Evolutionary conservation across 139 green algal genomes (phyloP).

Genomic region (Microglena sp.): DNA sequence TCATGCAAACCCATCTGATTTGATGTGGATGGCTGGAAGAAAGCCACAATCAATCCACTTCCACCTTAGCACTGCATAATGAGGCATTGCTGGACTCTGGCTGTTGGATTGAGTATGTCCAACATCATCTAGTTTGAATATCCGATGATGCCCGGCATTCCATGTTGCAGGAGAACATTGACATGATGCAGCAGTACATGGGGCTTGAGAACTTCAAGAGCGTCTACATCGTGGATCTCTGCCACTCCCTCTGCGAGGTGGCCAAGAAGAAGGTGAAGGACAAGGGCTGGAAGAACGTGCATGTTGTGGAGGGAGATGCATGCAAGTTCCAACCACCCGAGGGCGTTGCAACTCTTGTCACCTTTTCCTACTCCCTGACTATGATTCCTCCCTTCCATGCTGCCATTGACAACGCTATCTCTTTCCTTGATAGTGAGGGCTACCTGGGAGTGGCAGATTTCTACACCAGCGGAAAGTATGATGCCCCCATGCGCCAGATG

Average conservation of each 20-base stretch:
- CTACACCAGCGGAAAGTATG: constrained; percentile 82
- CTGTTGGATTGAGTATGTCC: too few species aligned
- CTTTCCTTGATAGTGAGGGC: constrained; percentile 69
- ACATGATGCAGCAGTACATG: constrained; percentile 89
- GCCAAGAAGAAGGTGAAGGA: constrained; percentile 64
- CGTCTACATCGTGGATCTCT: constrained; percentile 97
- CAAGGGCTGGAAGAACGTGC: constrained; percentile 88
- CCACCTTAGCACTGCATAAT: too few species aligned
- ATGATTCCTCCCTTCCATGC: constrained; percentile 97
- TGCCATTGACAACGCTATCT: constrained; percentile 76
- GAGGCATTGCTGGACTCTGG: too few species aligned
- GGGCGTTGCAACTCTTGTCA: constrained; percentile 71
- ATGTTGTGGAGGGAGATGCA: constrained; percentile 86
- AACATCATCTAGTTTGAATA: too few species aligned
- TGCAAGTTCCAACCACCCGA: constrained; percentile 69
- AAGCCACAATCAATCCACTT: too few species aligned
- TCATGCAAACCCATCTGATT: too few species aligned
- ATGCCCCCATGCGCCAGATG: constrained; percentile 89
- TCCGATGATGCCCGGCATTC: too few species aligned
- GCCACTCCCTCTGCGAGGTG: constrained; percentile 77
- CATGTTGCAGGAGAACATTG: constrained; percentile 86
- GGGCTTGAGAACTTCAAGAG: constrained; percentile 76
- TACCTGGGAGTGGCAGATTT: constrained; percentile 91
- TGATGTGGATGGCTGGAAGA: too few species aligned
- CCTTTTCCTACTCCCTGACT: constrained; percentile 96